These are phyloP conservation scores for Chrysanthemum seticuspe DNA, from an alignment of 129 eudicot species.

Conservation along the genomic window DNA sequence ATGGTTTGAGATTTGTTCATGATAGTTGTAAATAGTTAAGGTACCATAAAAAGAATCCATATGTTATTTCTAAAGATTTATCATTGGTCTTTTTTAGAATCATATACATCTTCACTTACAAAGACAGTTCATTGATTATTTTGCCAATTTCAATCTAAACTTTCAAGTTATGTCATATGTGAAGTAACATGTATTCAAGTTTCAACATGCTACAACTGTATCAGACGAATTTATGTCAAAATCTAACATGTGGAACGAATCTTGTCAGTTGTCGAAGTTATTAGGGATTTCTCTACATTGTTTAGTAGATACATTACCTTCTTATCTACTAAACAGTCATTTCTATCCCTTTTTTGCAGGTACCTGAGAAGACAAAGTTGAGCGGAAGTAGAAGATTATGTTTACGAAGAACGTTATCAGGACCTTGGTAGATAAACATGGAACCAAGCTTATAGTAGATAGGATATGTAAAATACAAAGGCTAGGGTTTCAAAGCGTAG, in stretches of 20 bases:
- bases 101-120: neutral
- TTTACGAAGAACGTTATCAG: constrained; percentile 74
- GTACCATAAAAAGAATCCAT: neutral
- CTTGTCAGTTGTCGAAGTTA: neutral
- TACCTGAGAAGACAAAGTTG: constrained; percentile 43
- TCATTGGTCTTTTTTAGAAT: neutral
- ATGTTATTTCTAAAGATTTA: neutral
- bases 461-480: constrained; percentile 2
- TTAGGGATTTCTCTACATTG: neutral
- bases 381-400: constrained; percentile 38
- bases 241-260: neutral
- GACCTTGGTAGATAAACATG: constrained; percentile 65
- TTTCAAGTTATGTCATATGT: neutral
- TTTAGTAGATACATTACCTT: neutral
- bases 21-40: neutral
- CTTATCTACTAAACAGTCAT: neutral
- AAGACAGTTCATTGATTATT: neutral
- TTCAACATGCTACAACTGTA: neutral
- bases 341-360: constrained; percentile 31
- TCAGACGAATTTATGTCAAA: neutral
- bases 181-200: neutral
- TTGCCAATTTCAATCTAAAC: neutral
- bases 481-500: neutral
- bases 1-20: neutral
- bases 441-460: neutral